Evolutionary conservation across 2,329 filamentous ascomycete species (phyloP), one percentile per base, ranked within the genome.

Genomic region (Anthostomella pinea): DNA sequence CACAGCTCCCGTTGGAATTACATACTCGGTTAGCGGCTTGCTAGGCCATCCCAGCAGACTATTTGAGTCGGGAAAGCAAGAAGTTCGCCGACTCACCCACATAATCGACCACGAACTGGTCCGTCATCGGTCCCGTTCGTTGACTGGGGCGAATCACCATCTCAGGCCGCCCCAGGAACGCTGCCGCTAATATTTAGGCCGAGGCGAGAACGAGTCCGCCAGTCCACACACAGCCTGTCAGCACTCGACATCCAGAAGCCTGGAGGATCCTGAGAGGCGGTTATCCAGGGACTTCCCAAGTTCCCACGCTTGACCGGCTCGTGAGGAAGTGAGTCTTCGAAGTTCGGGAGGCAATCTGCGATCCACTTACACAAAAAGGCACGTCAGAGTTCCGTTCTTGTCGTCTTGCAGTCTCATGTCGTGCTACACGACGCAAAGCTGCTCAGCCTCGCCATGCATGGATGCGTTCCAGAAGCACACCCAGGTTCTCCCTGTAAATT

Each of bases 101-200:
- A 45, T 38, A 29, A 32, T 45, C 42, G 45, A 40, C 48, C 48
- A 46, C 46, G 45, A 53, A 52, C 45, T 52, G 48, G 53, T 54
- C 49, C 48, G 43, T 48, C 51, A 48, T 48, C 46, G 45, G 47
- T 44, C 49, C 49, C 48, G 43, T 46, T 43, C 42, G n/a, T n/a
- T 41, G 23, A 45, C 46, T 46, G 46, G 46, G 45, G 42, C 50
- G 48, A 45, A 52, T 51, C 47, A 51, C 39, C 36, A 35, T 43
- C 39, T 41, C 46, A 46, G 39, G 38, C 39, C 43, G 44, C 43
- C 51, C 45, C 44, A 39, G 44, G 45, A 43, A 49, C 38, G 38
- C 45, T 51, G 45, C 49, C 41, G 42, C 47, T 51, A 44, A 17
- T 24, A 36, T 37, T 41, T 45, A 46, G 44, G 27, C 39, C 23